Conservation (phyloP, 768 basidiomycete genomes). For the Clathrus columnatus region DNA sequence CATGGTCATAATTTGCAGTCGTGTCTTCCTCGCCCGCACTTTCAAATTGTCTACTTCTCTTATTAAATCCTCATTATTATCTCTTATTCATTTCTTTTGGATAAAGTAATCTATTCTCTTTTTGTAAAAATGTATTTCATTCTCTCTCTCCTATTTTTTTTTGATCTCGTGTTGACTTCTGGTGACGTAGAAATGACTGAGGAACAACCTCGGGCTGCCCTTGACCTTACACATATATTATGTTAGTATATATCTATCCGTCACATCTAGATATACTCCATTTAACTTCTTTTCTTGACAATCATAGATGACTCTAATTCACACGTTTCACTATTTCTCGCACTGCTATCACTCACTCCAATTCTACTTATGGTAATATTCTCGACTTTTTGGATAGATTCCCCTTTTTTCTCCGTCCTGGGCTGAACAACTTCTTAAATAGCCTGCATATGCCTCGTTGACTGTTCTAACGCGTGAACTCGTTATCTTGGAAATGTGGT, state of each 20-base stretch:
- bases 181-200: not conserved
- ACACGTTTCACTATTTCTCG: constrained; percentile 44
- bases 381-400: constrained; percentile 5
- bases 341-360: constrained; percentile 58
- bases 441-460: constrained; percentile 76
- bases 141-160: no score
- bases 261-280: not conserved
- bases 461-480: constrained; percentile 71
- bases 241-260: not conserved
- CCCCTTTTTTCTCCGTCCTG: no score
- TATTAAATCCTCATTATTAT: no score
- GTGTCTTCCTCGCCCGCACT: not conserved
- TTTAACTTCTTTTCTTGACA: constrained; percentile 4
- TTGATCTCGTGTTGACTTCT: not conserved
- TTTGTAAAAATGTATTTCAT: no score
- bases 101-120: not conserved
- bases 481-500: constrained; percentile 77
- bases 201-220: not conserved
- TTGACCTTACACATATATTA: not conserved
- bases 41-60: no score
- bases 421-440: constrained; percentile 26
- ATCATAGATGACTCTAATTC: constrained; percentile 54
- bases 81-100: not conserved
- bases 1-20: not conserved
- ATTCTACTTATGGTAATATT: constrained; percentile 58